Conservation (phyloP, 1,139 yeast species). For the Williopsis jadinii region DNA sequence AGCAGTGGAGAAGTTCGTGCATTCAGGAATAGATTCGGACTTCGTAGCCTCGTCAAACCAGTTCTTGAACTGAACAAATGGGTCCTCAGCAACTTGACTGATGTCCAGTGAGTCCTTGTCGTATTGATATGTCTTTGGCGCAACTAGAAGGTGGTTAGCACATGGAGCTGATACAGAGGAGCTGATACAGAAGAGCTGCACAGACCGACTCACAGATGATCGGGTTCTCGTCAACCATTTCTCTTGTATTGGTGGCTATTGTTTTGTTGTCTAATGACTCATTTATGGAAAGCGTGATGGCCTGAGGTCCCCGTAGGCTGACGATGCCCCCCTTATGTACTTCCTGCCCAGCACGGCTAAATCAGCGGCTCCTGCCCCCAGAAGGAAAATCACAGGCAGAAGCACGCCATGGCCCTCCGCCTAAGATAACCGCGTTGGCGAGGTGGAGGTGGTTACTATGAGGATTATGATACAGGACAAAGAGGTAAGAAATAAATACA, state of each 20-base stretch:
- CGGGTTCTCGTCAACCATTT: slow-evolving; percentile 11
- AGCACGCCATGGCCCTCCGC: too few relatives aligned
- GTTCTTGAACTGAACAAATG: slow-evolving; percentile 67
- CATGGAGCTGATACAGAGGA: too few relatives aligned
- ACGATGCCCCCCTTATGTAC: too few relatives aligned
- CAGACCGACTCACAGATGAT: slow-evolving; percentile 8
- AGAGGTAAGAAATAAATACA: not conserved
- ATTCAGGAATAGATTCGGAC: slow-evolving; percentile 65
- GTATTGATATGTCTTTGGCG: slow-evolving; percentile 89
- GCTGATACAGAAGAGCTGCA: too few relatives aligned
- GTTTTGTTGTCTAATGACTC: too few relatives aligned
- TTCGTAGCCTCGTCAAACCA: slow-evolving; percentile 84
- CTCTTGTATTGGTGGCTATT: not conserved
- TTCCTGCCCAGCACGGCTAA: too few relatives aligned
- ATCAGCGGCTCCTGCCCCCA: too few relatives aligned
- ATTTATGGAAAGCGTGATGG: too few relatives aligned
- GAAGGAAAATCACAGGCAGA: too few relatives aligned
- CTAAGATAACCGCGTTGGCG: not conserved
- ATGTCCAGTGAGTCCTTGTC: slow-evolving; percentile 58
- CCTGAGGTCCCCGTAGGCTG: too few relatives aligned
- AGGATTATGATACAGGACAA: not conserved
- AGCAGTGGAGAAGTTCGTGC: slow-evolving; percentile 78
- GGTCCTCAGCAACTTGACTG: slow-evolving; percentile 46
- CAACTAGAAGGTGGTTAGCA: slow-evolving; percentile 30
- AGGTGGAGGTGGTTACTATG: not conserved